These are phyloP conservation scores for Oryza australiensis DNA, from an alignment of 176 grass and related monocot species.

Conservation along the genomic window DNA sequence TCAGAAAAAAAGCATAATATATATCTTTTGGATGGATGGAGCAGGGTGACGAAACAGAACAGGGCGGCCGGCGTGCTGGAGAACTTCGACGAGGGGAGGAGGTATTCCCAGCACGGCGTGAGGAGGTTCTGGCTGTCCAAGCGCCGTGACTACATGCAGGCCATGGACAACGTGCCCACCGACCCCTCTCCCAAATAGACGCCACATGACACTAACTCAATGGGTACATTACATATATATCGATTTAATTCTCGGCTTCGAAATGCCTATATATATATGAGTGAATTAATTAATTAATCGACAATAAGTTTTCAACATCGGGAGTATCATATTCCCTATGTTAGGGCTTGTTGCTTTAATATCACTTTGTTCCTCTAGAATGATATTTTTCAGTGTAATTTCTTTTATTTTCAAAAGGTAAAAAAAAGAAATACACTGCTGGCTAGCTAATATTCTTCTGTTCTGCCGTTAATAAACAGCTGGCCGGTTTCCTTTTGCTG, in stretches of 20 bases:
- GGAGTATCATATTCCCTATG: not conserved
- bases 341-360: not conserved
- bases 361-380: not conserved
- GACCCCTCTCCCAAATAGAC: not conserved
- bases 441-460: not conserved
- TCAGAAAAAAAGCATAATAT: not conserved
- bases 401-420: not conserved
- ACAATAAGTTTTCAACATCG: not conserved
- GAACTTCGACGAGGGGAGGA: conserved; percentile 59
- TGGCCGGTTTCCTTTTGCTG: not conserved
- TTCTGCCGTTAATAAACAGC: not conserved
- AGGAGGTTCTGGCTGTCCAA: conserved; percentile 54
- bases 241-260: not conserved
- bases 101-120: conserved; percentile 60
- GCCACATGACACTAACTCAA: not conserved
- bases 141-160: conserved; percentile 51
- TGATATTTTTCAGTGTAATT: not conserved
- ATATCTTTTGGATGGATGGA: not conserved
- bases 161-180: conserved; percentile 40
- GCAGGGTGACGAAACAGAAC: conserved; percentile 68
- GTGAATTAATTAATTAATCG: not conserved
- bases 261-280: not conserved
- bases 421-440: not conserved
- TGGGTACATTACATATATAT: not conserved
- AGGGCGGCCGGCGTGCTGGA: conserved; percentile 63